A percentile compares a stretch with the other conserved stretches of the same genome.
Conservation (phyloP, 768 basidiomycete species). For the Boletellus ananas region DNA sequence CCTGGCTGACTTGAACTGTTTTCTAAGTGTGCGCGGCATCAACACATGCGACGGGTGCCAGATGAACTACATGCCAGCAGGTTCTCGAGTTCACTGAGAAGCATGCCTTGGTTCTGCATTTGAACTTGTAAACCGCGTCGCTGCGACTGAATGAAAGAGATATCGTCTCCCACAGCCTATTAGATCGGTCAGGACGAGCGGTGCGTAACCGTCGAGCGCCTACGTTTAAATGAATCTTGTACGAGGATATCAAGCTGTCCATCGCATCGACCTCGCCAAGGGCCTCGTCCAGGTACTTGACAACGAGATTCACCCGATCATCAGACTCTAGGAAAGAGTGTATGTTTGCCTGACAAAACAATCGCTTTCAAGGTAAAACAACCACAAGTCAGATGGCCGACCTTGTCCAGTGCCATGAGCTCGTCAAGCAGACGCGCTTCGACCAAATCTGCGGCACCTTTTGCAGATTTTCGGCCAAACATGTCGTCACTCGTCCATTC, state of each 20-base stretch:
- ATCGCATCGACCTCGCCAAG: slow-evolving; percentile 84
- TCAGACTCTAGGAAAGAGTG: slow-evolving; percentile 97
- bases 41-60: not conserved
- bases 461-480: slow-evolving; percentile 58
- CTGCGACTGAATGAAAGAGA: slow-evolving; percentile 92
- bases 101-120: slow-evolving; percentile 87
- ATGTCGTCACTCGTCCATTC: slow-evolving; percentile 90
- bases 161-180: slow-evolving; percentile 93
- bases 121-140: slow-evolving; percentile 96
- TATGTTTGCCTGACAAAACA: slow-evolving; percentile 67
- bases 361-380: slow-evolving; percentile 1
- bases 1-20: slow-evolving; percentile 90
- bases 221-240: slow-evolving; percentile 96
- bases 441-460: slow-evolving; percentile 85
- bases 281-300: slow-evolving; percentile 88
- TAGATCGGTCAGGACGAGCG: slow-evolving; percentile 10
- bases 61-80: slow-evolving; percentile 55
- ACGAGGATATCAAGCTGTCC: slow-evolving; percentile 85
- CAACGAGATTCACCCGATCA: slow-evolving; percentile 79
- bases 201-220: slow-evolving; percentile 26
- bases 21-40: slow-evolving; percentile 45
- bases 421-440: slow-evolving; percentile 88
- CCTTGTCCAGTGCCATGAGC: slow-evolving; percentile 90
- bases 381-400: slow-evolving; percentile 29
- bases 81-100: slow-evolving; percentile 83